Evolutionary conservation across 208 protist species (phyloP).

Genomic region (Tritrichomonas musculus): DNA sequence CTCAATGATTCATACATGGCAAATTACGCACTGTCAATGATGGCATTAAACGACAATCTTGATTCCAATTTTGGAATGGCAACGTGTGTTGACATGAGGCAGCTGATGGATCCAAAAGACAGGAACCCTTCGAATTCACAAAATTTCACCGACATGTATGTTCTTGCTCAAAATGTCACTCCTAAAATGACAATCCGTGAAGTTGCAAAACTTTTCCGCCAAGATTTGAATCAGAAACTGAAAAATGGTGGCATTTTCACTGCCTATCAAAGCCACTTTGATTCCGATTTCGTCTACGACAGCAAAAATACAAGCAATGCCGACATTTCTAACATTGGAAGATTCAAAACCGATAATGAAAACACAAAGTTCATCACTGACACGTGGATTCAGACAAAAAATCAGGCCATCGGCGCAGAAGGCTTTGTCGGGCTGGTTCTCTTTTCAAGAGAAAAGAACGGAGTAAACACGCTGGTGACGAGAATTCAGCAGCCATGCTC

Average conservation of each 20-base stretch:
- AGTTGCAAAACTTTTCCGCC: background rate
- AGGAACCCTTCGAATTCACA: background rate
- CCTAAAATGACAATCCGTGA: background rate
- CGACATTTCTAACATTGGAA: background rate
- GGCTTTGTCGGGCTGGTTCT: background rate
- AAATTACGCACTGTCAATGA: background rate
- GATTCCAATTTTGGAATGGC: background rate
- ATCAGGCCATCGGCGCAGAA: background rate
- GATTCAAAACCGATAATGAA: background rate
- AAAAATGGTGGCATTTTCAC: background rate
- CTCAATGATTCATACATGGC: background rate
- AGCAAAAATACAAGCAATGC: background rate
- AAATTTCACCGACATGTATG: background rate
- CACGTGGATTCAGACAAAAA: background rate
- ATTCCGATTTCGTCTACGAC: background rate
- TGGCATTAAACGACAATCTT: background rate
- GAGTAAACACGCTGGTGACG: background rate
- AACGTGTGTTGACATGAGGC: background rate
- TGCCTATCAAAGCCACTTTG: background rate
- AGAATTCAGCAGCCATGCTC: background rate
- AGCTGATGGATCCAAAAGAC: background rate
- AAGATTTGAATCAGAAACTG: background rate
- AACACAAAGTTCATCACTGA: background rate
- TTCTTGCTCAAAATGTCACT: background rate
- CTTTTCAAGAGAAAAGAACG: background rate